Percentiles rank a stretch among this genome's conserved stretches.
phyloP scores from a whole-genome alignment of 2,329 filamentous ascomycete genomes.

The Trichoderma lentiforme region DNA sequence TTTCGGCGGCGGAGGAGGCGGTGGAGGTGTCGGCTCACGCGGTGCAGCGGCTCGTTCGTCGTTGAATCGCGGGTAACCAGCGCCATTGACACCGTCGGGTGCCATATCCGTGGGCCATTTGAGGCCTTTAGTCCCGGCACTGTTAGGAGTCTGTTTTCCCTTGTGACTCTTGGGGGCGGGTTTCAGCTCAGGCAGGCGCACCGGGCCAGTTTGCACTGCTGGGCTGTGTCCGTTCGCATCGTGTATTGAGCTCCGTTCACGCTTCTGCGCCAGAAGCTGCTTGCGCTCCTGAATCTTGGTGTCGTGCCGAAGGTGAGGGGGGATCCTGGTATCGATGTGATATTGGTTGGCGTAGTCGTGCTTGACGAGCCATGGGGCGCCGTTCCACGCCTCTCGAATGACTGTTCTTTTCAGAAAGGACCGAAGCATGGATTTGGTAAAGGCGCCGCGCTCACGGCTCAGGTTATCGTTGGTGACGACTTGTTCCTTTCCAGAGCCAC shows the following conservation, averaged over 20 bases:
- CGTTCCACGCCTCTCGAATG: slow-evolving; percentile 87
- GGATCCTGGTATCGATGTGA: slow-evolving; percentile 83
- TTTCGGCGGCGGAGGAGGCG: slow-evolving; percentile 74
- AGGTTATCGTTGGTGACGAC: slow-evolving; percentile 80
- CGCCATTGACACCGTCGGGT: slow-evolving; percentile 43
- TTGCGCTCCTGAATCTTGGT: slow-evolving; percentile 75
- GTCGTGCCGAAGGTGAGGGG: slow-evolving; percentile 76
- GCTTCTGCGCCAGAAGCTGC: slow-evolving; percentile 64
- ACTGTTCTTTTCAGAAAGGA: slow-evolving; percentile 95
- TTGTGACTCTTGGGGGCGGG: slow-evolving; percentile 69
- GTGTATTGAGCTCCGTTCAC: slow-evolving; percentile 43
- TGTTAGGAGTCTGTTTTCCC: slow-evolving; percentile 44
- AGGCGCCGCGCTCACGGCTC: slow-evolving; percentile 81
- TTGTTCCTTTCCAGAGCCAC: slow-evolving; percentile 68
- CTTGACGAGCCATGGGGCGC: slow-evolving; percentile 96
- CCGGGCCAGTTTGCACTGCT: slow-evolving; percentile 42
- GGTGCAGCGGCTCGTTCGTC: slow-evolving; percentile 33
- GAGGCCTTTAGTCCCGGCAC: slow-evolving; percentile 41
- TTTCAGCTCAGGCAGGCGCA: slow-evolving; percentile 69
- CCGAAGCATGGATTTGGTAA: slow-evolving; percentile 89
- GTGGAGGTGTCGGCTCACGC: slow-evolving; percentile 47
- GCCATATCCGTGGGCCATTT: slow-evolving; percentile 35
- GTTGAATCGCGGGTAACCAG: slow-evolving; percentile 44
- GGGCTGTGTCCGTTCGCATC: slow-evolving; percentile 42
- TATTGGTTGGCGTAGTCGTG: slow-evolving; percentile 78